These are phyloP conservation scores for Cytospora leucostoma DNA, from an alignment of 2,329 filamentous ascomycete genomes.

Conservation along the genomic window DNA sequence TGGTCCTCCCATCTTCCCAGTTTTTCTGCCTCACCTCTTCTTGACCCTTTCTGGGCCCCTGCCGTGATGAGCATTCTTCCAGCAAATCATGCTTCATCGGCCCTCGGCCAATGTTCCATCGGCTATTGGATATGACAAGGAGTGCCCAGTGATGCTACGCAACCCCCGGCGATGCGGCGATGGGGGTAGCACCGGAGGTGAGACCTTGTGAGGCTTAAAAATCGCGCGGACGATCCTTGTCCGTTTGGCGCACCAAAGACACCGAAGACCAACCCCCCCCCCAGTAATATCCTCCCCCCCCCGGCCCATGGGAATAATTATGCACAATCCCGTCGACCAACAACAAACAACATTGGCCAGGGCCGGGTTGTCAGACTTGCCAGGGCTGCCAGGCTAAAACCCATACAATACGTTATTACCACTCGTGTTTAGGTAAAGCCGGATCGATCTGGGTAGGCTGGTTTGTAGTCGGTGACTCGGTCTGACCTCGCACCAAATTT, in stretches of 20 bases:
- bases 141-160: background rate
- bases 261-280: background rate
- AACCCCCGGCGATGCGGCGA: too few relatives aligned
- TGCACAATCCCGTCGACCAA: too few relatives aligned
- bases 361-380: too few relatives aligned
- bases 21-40: background rate
- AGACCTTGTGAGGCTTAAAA: background rate
- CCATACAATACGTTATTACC: too few relatives aligned
- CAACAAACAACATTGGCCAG: too few relatives aligned
- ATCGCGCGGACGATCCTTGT: background rate
- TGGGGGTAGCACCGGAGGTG: too few relatives aligned
- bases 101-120: constrained; percentile 1
- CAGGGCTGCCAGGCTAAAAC: too few relatives aligned
- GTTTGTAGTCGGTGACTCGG: too few relatives aligned
- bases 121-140: background rate
- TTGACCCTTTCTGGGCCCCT: background rate
- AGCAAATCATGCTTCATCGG: background rate
- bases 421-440: too few relatives aligned
- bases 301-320: too few relatives aligned
- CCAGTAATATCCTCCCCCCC: background rate
- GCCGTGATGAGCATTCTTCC: background rate
- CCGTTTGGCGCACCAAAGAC: background rate
- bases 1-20: background rate
- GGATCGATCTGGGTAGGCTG: too few relatives aligned
- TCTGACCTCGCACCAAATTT: too few relatives aligned